A percentile compares a stretch with the other conserved stretches of the same genome.
These are phyloP conservation scores for Neurospora sp. DNA, from an alignment of 495 filamentous ascomycete genomes.

Conservation along the genomic window DNA sequence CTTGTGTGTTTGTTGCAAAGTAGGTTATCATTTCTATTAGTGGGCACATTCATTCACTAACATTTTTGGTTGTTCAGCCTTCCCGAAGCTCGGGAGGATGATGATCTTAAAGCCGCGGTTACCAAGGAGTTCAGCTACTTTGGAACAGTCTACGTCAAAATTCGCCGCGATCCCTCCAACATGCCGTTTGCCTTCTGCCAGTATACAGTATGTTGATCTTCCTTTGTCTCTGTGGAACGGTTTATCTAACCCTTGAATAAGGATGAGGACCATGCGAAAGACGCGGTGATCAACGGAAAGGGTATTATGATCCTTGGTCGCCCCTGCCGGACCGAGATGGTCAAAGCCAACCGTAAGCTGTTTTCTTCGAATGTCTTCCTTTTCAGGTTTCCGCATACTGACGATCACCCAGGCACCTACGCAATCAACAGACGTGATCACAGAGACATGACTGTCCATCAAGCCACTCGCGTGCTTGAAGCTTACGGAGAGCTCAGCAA, in stretches of 20 bases:
- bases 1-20: constrained; percentile 59
- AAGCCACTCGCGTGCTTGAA: constrained; percentile 32
- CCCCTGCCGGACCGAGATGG: constrained; percentile 47
- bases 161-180: constrained; percentile 42
- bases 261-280: constrained; percentile 35
- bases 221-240: neutral
- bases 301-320: constrained; percentile 44
- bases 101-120: constrained; percentile 42
- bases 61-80: constrained; percentile 19
- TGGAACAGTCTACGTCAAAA: constrained; percentile 52
- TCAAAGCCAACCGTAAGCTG: constrained; percentile 43
- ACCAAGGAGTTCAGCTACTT: constrained; percentile 39
- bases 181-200: constrained; percentile 59
- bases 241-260: constrained; percentile 15
- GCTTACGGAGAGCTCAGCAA: constrained; percentile 29
- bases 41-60: neutral
- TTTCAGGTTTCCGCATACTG: constrained; percentile 1
- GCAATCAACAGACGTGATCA: constrained; percentile 37
- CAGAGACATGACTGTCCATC: constrained; percentile 26
- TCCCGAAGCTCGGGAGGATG: constrained; percentile 35
- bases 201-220: constrained; percentile 40
- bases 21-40: constrained; percentile 25
- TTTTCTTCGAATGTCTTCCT: neutral
- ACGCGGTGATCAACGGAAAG: constrained; percentile 36
- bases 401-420: constrained; percentile 33